Evolutionary conservation across 768 basidiomycete genomes (phyloP).

Genomic region (Tricholoma bakamatsutake): DNA sequence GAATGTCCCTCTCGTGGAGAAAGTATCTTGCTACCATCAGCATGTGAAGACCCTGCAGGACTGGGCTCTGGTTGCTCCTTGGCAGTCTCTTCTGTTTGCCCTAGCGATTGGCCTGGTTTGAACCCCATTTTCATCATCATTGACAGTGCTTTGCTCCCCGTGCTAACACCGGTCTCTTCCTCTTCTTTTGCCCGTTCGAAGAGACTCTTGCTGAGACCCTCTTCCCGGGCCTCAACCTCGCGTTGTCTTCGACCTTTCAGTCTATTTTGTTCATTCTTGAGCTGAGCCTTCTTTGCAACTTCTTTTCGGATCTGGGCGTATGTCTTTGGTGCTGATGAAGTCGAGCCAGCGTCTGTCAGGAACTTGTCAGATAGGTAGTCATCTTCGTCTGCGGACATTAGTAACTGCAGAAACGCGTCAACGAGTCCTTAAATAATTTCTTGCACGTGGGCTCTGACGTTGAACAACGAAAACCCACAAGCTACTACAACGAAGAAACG

Average conservation of each 20-base stretch:
- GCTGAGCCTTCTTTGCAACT: conserved; percentile 45
- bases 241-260: conserved; percentile 60
- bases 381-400: conserved; percentile 72
- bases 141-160: conserved; percentile 69
- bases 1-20: neutral
- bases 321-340: conserved; percentile 43
- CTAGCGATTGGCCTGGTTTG: conserved; percentile 76
- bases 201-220: conserved; percentile 73
- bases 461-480: conserved; percentile 17
- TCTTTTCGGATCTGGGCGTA: conserved; percentile 71
- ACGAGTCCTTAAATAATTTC: neutral
- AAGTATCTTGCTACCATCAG: neutral
- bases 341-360: conserved; percentile 37
- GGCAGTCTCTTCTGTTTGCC: conserved; percentile 30
- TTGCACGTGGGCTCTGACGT: conserved; percentile 1
- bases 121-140: conserved; percentile 97
- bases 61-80: neutral
- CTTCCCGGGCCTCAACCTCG: conserved; percentile 70
- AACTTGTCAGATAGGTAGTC: conserved; percentile 91
- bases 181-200: conserved; percentile 73
- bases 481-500: conserved; percentile 25
- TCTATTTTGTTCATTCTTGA: conserved; percentile 65
- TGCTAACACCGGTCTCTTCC: conserved; percentile 42
- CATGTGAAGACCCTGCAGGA: neutral
- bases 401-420: conserved; percentile 15